phyloP scores from a whole-genome alignment of 257 asterid species.

The Solanum verrucosum region DNA sequence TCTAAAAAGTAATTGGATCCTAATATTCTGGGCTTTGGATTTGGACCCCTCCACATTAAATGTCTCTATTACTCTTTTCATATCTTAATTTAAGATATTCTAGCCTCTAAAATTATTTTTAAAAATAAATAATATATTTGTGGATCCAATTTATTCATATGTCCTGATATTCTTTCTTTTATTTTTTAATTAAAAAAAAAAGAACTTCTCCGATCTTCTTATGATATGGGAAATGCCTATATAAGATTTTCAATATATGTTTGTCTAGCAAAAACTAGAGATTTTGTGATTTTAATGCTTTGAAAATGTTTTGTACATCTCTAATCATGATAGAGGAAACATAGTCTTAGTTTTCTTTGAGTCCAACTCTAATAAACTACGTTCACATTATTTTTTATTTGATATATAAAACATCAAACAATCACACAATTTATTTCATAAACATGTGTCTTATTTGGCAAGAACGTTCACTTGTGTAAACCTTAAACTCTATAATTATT shows the following conservation, averaged over 20 bases:
- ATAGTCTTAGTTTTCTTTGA: background rate
- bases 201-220: background rate
- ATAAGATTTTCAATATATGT: background rate
- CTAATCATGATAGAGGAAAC: background rate
- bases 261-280: background rate
- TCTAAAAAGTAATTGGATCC: constrained; percentile 5
- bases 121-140: background rate
- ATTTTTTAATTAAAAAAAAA: too few species aligned
- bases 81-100: background rate
- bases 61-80: background rate
- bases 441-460: background rate
- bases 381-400: background rate
- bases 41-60: background rate
- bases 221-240: background rate
- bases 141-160: background rate
- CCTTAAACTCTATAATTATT: background rate
- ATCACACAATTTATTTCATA: background rate
- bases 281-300: background rate
- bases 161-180: background rate
- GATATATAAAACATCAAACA: background rate
- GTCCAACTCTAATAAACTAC: background rate
- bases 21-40: background rate
- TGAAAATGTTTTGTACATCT: background rate
- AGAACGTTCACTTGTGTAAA: background rate
- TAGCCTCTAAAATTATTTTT: background rate